These are phyloP conservation scores for Coniferiporia weirii DNA, from an alignment of 1,284 basidiomycete species.

Conservation along the genomic window DNA sequence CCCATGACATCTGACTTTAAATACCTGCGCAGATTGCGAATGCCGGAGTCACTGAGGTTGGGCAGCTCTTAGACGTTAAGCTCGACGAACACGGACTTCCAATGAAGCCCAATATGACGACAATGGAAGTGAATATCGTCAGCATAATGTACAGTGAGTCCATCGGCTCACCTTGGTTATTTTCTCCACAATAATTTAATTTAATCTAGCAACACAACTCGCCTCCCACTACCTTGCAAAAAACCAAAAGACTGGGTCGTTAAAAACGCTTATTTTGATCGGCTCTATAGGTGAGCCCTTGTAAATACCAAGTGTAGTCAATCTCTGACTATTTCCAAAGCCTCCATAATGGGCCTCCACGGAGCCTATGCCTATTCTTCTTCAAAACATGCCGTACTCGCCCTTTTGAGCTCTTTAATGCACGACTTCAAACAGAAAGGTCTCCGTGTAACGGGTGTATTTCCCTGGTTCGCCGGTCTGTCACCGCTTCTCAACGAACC, in stretches of 20 bases:
- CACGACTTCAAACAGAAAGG: conserved; percentile 31
- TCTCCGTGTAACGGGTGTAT: conserved; percentile 48
- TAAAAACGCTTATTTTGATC: conserved; percentile 48
- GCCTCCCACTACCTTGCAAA: conserved; percentile 44
- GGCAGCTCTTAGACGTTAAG: conserved; percentile 29
- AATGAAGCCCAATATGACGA: conserved; percentile 39
- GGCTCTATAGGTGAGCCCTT: conserved; percentile 46
- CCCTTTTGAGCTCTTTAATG: conserved; percentile 46
- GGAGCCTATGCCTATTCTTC: conserved; percentile 43
- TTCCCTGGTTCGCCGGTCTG: conserved; percentile 49
- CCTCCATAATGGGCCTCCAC: conserved; percentile 42
- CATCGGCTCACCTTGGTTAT: background rate
- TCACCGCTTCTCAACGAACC: background rate
- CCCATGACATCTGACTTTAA: too few species aligned
- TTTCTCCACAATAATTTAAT: background rate
- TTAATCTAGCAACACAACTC: conserved; percentile 39
- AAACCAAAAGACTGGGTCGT: conserved; percentile 29
- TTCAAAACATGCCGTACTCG: conserved; percentile 50
- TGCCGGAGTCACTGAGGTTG: conserved; percentile 47
- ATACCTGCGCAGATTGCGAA: conserved; percentile 40
- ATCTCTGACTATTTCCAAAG: conserved; percentile 27
- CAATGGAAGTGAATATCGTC: conserved; percentile 48
- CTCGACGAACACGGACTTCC: conserved; percentile 36
- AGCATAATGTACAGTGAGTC: conserved; percentile 46
- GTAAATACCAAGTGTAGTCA: background rate